Conservation (phyloP, 768 basidiomycete species). For the Suillus ampliporus region DNA sequence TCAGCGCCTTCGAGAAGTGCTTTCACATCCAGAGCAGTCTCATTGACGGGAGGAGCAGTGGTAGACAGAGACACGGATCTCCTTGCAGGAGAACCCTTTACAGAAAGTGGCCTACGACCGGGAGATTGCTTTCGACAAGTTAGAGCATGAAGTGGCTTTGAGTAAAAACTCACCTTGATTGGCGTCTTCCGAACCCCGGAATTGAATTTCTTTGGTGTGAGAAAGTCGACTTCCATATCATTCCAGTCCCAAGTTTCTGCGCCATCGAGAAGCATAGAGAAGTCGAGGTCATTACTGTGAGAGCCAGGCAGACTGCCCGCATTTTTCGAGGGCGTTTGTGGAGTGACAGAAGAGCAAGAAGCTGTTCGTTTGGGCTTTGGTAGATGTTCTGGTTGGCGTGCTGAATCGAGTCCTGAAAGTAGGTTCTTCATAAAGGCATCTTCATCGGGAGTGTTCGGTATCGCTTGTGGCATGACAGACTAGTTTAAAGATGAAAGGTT, state of each 20-base stretch:
- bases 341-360: constrained; percentile 7
- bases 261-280: constrained; percentile 61
- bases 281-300: constrained; percentile 42
- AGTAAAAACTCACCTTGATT: constrained; percentile 19
- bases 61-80: constrained; percentile 19
- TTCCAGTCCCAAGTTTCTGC: constrained; percentile 76
- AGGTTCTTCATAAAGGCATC: constrained; percentile 62
- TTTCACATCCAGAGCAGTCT: constrained; percentile 48
- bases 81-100: constrained; percentile 19
- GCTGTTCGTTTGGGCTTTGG: constrained; percentile 23
- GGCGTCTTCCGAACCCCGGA: constrained; percentile 31
- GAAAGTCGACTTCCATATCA: constrained; percentile 55
- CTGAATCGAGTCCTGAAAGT: constrained; percentile 53
- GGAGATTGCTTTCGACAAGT: constrained; percentile 21
- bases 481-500: neutral
- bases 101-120: constrained; percentile 24
- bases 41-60: constrained; percentile 5
- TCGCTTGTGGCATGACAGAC: constrained; percentile 40
- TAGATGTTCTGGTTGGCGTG: constrained; percentile 39
- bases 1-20: constrained; percentile 67
- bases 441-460: constrained; percentile 52
- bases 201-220: constrained; percentile 55
- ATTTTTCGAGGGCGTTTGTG: constrained; percentile 20
- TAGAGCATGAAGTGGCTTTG: neutral
- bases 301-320: constrained; percentile 20